Conservation (phyloP, 1,139 yeast genomes). For the Pneumocystis wakefieldiae region DNA sequence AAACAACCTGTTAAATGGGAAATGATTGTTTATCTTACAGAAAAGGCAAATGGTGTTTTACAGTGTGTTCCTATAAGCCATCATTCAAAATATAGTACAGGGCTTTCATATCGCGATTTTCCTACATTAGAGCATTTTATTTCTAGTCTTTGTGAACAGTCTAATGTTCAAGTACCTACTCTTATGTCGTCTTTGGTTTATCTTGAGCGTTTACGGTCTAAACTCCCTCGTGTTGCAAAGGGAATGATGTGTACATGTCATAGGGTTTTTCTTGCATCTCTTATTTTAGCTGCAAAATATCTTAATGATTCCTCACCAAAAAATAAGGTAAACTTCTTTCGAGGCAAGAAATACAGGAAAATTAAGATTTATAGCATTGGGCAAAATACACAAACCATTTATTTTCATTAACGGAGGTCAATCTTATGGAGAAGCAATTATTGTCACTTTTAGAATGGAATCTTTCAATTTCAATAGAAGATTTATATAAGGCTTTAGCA, state of each 20-base stretch:
- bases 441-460: conserved; percentile 76
- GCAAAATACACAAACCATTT: conserved; percentile 77
- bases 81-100: conserved; percentile 32
- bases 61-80: conserved; percentile 29
- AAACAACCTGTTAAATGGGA: conserved; percentile 61
- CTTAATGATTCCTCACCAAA: conserved; percentile 87
- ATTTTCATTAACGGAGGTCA: conserved; percentile 60
- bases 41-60: conserved; percentile 68
- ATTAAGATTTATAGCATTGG: conserved; percentile 44
- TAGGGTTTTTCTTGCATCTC: conserved; percentile 74
- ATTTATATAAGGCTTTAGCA: conserved; percentile 50
- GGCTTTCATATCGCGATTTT: conserved; percentile 16
- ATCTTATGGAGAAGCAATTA: conserved; percentile 80
- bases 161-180: conserved; percentile 91
- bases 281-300: conserved; percentile 77
- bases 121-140: conserved; percentile 51
- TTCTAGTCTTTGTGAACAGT: conserved; percentile 51
- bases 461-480: conserved; percentile 50
- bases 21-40: conserved; percentile 68
- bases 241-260: conserved; percentile 93
- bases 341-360: not conserved
- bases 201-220: conserved; percentile 55
- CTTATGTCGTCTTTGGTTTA: conserved; percentile 82
- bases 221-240: conserved; percentile 74
- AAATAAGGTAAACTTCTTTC: conserved; percentile 34